phyloP scores from a whole-genome alignment of 2,329 filamentous ascomycete species.

The Neonectria ditissima region DNA sequence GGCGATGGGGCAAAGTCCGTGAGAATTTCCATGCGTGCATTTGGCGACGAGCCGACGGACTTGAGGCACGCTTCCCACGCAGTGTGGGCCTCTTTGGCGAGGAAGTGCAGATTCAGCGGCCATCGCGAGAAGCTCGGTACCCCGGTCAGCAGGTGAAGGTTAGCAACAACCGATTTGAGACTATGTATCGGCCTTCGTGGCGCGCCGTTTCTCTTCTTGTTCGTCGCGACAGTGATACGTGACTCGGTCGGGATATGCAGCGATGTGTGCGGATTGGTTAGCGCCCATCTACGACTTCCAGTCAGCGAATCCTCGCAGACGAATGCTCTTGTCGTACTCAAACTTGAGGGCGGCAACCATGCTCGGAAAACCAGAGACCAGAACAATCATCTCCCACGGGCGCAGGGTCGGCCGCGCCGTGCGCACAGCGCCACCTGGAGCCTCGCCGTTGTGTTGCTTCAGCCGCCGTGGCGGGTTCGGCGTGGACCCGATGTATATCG shows the following conservation, averaged over 20 bases:
- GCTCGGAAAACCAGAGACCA: conserved; percentile 91
- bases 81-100: conserved; percentile 74
- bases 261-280: conserved; percentile 86
- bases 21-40: conserved; percentile 63
- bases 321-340: conserved; percentile 70
- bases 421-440: conserved; percentile 82
- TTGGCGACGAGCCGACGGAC: conserved; percentile 60
- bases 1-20: conserved; percentile 63
- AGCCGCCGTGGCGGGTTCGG: conserved; percentile 87
- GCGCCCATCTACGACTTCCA: conserved; percentile 78
- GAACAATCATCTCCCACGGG: conserved; percentile 91
- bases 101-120: conserved; percentile 87
- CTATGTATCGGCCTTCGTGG: conserved; percentile 69
- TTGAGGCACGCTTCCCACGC: conserved; percentile 74
- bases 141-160: conserved; percentile 83
- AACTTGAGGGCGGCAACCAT: conserved; percentile 92
- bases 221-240: conserved; percentile 66
- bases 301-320: not conserved
- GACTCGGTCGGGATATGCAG: conserved; percentile 77
- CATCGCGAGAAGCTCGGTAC: conserved; percentile 84
- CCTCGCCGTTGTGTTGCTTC: conserved; percentile 89
- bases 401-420: conserved; percentile 76
- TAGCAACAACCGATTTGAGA: conserved; percentile 77
- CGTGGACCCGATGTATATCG: conserved; percentile 91
- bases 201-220: conserved; percentile 64